phyloP scores from a whole-genome alignment of 2,329 filamentous ascomycete genomes.

The Xylaria sp. region DNA sequence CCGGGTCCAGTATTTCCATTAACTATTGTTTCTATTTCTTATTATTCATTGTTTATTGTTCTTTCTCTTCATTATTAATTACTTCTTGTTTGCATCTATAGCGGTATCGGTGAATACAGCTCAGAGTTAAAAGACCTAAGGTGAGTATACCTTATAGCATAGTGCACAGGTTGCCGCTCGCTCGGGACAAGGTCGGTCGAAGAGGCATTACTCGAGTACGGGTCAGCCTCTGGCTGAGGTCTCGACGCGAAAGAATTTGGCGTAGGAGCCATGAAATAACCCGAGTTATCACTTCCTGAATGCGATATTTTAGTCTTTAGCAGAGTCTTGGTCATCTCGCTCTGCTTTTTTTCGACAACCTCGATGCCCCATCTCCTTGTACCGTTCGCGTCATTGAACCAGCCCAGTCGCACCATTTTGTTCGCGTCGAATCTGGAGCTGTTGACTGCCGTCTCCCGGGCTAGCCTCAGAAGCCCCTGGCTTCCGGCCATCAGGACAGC shows the following conservation, averaged over 20 bases:
- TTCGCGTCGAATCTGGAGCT: neutral
- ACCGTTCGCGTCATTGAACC: neutral
- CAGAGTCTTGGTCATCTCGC: neutral
- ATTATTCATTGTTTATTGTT: too few species aligned
- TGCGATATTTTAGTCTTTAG: neutral
- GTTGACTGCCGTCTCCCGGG: neutral
- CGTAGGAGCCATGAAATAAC: neutral
- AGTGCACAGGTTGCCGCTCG: too few species aligned
- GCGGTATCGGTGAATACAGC: too few species aligned
- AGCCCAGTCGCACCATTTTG: slow-evolving; percentile 1
- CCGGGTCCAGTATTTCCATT: too few species aligned
- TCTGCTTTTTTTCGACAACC: neutral
- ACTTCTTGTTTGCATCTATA: too few species aligned
- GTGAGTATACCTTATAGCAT: too few species aligned
- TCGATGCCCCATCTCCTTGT: slow-evolving; percentile 9
- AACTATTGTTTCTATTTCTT: too few species aligned
- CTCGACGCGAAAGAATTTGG: neutral
- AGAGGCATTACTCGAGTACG: too few species aligned
- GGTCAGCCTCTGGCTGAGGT: neutral
- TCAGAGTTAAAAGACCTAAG: too few species aligned
- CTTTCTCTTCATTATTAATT: too few species aligned
- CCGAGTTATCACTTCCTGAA: neutral
- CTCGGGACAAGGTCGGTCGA: too few species aligned
- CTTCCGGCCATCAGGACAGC: neutral
- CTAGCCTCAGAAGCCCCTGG: neutral